A percentile compares a stretch with the other conserved stretches of the same genome.
phyloP scores from a whole-genome alignment of 257 asterid genomes.

The Nyctanthes arbortristis region DNA sequence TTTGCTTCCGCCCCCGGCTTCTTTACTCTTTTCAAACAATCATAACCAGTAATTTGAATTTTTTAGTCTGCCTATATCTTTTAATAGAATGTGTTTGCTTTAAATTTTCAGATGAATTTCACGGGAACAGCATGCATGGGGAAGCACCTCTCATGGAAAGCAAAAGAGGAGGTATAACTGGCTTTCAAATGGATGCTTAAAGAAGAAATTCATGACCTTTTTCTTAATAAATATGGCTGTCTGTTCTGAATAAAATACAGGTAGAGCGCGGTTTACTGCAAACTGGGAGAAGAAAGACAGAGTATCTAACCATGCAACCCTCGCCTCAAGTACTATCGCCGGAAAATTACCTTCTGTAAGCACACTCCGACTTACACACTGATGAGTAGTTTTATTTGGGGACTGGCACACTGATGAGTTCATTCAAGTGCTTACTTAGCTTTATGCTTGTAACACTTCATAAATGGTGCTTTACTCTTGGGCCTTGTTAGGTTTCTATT shows the following conservation, averaged over 20 bases:
- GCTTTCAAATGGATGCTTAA: constrained; percentile 17
- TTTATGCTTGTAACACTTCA: neutral
- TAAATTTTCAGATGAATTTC: constrained; percentile 47
- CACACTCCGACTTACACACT: constrained; percentile 25
- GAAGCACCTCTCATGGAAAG: constrained; percentile 56
- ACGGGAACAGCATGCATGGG: constrained; percentile 46
- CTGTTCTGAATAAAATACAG: constrained; percentile 37
- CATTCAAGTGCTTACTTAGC: constrained; percentile 6
- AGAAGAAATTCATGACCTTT: constrained; percentile 4
- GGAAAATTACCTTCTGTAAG: constrained; percentile 49
- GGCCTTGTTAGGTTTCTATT: too few species aligned
- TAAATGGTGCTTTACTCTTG: neutral
- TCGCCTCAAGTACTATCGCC: constrained; percentile 51
- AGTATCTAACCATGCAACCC: constrained; percentile 47
- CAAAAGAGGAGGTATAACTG: constrained; percentile 62
- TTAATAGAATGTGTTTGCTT: constrained; percentile 8
- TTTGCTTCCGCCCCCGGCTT: too few species aligned
- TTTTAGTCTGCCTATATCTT: constrained; percentile 13
- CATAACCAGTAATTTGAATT: constrained; percentile 10
- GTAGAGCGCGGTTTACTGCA: constrained; percentile 49
- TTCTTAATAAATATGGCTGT: constrained; percentile 16
- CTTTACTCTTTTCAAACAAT: constrained; percentile 1
- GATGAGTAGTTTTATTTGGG: constrained; percentile 16
- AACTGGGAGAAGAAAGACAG: constrained; percentile 79
- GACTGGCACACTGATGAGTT: constrained; percentile 11